A percentile compares a stretch with the other conserved stretches of the same genome.
phyloP scores from a whole-genome alignment of 805 yeast genomes.

The Pichia sporocuriosa region DNA sequence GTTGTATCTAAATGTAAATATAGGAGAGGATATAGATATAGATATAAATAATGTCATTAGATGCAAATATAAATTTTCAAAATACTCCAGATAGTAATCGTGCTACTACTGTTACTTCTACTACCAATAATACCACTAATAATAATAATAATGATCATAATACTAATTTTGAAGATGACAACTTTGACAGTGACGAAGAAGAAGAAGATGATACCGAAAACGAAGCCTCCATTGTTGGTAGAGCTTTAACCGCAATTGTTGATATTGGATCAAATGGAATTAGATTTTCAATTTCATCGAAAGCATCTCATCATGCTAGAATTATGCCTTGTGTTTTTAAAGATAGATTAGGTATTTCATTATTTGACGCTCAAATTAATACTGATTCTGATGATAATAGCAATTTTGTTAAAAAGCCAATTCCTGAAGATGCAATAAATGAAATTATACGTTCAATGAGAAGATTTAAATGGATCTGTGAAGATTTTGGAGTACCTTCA shows the following conservation, averaged over 20 bases:
- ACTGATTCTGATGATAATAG: conserved; percentile 24
- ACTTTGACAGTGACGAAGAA: conserved; percentile 9
- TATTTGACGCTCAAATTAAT: conserved; percentile 53
- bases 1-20: too few species aligned
- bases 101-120: too few species aligned
- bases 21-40: neutral
- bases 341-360: conserved; percentile 63
- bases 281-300: conserved; percentile 64
- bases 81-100: conserved; percentile 26
- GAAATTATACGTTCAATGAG: conserved; percentile 60
- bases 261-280: conserved; percentile 77
- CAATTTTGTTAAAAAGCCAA: conserved; percentile 36
- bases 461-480: conserved; percentile 63
- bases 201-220: conserved; percentile 27
- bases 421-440: conserved; percentile 48
- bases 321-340: conserved; percentile 74
- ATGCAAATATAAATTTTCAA: conserved; percentile 24
- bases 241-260: conserved; percentile 57
- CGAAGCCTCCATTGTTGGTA: conserved; percentile 51
- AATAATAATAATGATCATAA: conserved; percentile 24
- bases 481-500: conserved; percentile 62
- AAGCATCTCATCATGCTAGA: conserved; percentile 63
- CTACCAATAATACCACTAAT: conserved; percentile 25
- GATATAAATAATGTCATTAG: neutral
- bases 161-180: conserved; percentile 24